phyloP scores from a whole-genome alignment of 2,329 filamentous ascomycete genomes.

The Claviceps capensis region DNA sequence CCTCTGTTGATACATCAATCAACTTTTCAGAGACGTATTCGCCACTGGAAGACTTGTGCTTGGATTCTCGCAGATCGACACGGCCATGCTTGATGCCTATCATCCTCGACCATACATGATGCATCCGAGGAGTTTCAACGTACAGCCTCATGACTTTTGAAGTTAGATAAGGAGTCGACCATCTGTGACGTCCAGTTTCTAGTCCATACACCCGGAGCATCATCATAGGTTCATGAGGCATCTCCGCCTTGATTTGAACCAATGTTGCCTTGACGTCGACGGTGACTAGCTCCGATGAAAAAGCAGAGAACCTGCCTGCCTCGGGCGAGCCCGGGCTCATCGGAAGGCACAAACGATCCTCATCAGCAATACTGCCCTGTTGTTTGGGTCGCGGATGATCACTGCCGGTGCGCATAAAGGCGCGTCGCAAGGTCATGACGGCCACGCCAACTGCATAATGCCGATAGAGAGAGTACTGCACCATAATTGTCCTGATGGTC shows the following conservation, averaged over 20 bases:
- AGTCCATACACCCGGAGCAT: conserved; percentile 81
- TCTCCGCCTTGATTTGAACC: conserved; percentile 74
- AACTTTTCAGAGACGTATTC: conserved; percentile 59
- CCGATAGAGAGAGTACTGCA: conserved; percentile 87
- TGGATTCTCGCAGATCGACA: conserved; percentile 66
- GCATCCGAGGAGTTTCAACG: conserved; percentile 73
- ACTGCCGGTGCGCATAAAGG: conserved; percentile 43
- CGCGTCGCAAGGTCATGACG: conserved; percentile 56
- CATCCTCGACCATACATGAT: conserved; percentile 72
- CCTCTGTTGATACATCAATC: conserved; percentile 73
- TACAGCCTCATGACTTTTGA: conserved; percentile 73
- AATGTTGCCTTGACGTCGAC: conserved; percentile 71
- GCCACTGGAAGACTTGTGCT: conserved; percentile 48
- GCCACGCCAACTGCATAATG: conserved; percentile 86
- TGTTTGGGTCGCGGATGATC: conserved; percentile 23
- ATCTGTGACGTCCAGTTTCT: conserved; percentile 73
- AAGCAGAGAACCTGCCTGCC: conserved; percentile 20
- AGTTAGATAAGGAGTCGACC: conserved; percentile 69
- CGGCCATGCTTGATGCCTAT: conserved; percentile 71
- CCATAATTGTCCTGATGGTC: conserved; percentile 59
- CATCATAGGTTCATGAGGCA: conserved; percentile 80
- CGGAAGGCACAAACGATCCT: conserved; percentile 20
- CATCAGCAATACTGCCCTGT: conserved; percentile 15
- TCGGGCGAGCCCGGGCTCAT: conserved; percentile 14
- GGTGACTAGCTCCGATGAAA: conserved; percentile 53